Conservation (phyloP, 257 asterid genomes). For the Misopates orontium region DNA sequence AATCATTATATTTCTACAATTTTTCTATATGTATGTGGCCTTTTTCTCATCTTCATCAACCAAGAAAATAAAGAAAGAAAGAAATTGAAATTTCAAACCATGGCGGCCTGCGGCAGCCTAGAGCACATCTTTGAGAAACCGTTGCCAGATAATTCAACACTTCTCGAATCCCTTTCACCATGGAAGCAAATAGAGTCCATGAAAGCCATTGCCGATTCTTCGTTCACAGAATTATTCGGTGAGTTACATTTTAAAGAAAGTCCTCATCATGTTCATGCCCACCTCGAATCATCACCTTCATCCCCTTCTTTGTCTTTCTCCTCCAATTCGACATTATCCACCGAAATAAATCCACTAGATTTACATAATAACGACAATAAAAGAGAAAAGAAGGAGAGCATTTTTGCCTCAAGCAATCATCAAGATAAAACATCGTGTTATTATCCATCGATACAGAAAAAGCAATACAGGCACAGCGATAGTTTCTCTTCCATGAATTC, state of each 20-base stretch:
- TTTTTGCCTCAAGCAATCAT: not conserved
- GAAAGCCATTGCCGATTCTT: slow-evolving; percentile 36
- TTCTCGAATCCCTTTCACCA: slow-evolving; percentile 46
- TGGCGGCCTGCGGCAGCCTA: slow-evolving; percentile 65
- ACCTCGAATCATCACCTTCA: slow-evolving; percentile 12
- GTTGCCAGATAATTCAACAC: slow-evolving; percentile 46
- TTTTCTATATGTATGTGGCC: slow-evolving; percentile 17
- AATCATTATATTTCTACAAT: not conserved
- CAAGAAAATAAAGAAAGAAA: not conserved
- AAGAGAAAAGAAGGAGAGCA: slow-evolving; percentile 10
- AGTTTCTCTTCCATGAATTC: slow-evolving; percentile 57
- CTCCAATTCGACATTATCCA: slow-evolving; percentile 15
- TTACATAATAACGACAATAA: not conserved
- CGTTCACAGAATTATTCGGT: slow-evolving; percentile 51
- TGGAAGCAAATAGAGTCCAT: slow-evolving; percentile 53
- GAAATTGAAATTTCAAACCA: slow-evolving; percentile 6
- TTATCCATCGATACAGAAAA: slow-evolving; percentile 13
- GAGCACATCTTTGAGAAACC: slow-evolving; percentile 60
- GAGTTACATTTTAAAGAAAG: slow-evolving; percentile 41
- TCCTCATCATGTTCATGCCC: slow-evolving; percentile 3
- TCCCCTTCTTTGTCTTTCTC: slow-evolving; percentile 31
- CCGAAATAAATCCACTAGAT: not conserved
- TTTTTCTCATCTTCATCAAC: slow-evolving; percentile 18
- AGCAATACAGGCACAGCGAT: slow-evolving; percentile 40
- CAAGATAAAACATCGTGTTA: slow-evolving; percentile 22